phyloP scores from a whole-genome alignment of 139 green algal species.

The Tetraselmis chui region DNA sequence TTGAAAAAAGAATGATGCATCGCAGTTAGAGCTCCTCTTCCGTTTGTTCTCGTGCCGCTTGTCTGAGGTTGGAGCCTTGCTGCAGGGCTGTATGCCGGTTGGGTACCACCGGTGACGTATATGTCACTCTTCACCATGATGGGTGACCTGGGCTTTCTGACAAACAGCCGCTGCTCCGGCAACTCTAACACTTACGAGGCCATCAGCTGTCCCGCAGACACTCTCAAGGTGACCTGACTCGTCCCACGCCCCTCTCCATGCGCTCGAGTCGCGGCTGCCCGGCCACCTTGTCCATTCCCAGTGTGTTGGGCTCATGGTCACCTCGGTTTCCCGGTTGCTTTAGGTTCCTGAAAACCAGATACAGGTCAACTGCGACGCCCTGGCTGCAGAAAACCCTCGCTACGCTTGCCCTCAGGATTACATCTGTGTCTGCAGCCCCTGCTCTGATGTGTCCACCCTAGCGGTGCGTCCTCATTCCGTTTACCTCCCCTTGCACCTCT shows the following conservation, averaged over 20 bases:
- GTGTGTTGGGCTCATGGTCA: too few species aligned
- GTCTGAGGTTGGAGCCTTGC: too few species aligned
- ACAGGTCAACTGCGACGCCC: not conserved
- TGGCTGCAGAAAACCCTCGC: not conserved
- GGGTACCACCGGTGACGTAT: not conserved
- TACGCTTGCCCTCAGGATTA: not conserved
- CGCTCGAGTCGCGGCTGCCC: too few species aligned
- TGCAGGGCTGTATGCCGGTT: not conserved
- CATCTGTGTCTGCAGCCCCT: not conserved
- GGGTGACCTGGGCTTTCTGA: not conserved
- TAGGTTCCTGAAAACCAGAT: not conserved
- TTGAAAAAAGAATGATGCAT: too few species aligned
- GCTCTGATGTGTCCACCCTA: too few species aligned
- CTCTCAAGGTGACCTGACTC: not conserved
- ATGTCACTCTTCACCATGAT: not conserved
- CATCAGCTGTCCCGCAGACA: not conserved
- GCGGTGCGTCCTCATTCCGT: too few species aligned
- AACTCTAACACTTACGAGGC: not conserved
- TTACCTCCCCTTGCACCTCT: too few species aligned
- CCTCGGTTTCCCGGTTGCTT: too few species aligned
- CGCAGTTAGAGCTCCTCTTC: too few species aligned
- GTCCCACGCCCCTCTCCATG: not conserved
- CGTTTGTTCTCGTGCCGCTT: too few species aligned
- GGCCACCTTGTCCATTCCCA: too few species aligned
- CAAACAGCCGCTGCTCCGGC: not conserved